Evolutionary conservation across 73 alveolate species (phyloP).

Genomic region (Tetrahymena thermophila): DNA sequence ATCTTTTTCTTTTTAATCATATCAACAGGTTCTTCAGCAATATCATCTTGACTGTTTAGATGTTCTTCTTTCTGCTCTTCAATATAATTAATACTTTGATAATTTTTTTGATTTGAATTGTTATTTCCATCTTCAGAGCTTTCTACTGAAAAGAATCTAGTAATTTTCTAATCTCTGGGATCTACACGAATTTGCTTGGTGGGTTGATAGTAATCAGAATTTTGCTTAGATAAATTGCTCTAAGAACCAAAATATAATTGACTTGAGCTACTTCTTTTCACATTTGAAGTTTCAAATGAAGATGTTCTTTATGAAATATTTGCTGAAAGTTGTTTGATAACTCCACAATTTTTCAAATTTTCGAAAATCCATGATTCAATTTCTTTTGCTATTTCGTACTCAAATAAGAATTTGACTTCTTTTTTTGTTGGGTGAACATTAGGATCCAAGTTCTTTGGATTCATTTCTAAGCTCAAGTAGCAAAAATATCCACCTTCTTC

Average conservation of each 20-base stretch:
- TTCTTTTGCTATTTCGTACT: slow-evolving; percentile 52
- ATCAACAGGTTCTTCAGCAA: neutral
- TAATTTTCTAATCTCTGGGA: neutral
- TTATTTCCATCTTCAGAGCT: neutral
- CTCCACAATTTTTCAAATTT: neutral
- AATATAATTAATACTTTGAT: neutral
- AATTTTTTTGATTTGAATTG: neutral
- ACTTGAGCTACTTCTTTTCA: neutral
- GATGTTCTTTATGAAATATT: neutral
- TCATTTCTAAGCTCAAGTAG: slow-evolving; percentile 54
- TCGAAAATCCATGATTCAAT: slow-evolving; percentile 32
- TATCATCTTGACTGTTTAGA: neutral
- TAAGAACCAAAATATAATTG: neutral
- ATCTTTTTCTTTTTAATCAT: neutral
- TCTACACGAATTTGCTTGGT: neutral
- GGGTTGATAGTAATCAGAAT: neutral
- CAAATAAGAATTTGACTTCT: slow-evolving; percentile 60
- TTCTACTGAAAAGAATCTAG: neutral
- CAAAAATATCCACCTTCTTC: slow-evolving; percentile 54
- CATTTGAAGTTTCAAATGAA: neutral
- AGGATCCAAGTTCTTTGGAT: slow-evolving; percentile 65
- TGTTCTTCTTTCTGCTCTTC: neutral
- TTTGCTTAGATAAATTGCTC: neutral
- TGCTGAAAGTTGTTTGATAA: neutral
- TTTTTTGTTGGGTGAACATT: slow-evolving; percentile 88